Conservation (phyloP, 2,329 filamentous ascomycete species). For the Curvularia sp. region DNA sequence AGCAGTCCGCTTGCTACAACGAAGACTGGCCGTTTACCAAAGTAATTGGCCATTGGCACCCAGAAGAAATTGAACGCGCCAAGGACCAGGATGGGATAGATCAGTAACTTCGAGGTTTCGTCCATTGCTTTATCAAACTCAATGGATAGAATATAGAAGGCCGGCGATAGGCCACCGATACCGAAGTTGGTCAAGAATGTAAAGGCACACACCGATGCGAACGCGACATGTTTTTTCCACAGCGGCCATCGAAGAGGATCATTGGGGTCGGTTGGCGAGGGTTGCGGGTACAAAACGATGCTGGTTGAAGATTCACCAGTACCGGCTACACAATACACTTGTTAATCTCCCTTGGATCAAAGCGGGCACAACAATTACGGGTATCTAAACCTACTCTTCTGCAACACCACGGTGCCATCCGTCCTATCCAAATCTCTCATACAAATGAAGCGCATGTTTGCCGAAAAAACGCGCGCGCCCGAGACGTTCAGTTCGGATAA, state of each 20-base stretch:
- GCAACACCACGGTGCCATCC: slow-evolving; percentile 51
- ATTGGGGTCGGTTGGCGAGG: slow-evolving; percentile 55
- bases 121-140: slow-evolving; percentile 57
- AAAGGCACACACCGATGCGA: slow-evolving; percentile 52
- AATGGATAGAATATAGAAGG: slow-evolving; percentile 53
- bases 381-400: slow-evolving; percentile 22
- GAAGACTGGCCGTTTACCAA: slow-evolving; percentile 58
- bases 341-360: neutral
- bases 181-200: slow-evolving; percentile 57
- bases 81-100: slow-evolving; percentile 56
- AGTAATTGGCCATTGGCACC: slow-evolving; percentile 58
- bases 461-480: neutral
- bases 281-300: slow-evolving; percentile 57
- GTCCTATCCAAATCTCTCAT: slow-evolving; percentile 49
- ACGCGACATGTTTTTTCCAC: slow-evolving; percentile 56
- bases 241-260: slow-evolving; percentile 58
- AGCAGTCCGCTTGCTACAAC: slow-evolving; percentile 56
- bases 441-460: slow-evolving; percentile 41
- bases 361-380: neutral
- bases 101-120: slow-evolving; percentile 52
- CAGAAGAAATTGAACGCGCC: slow-evolving; percentile 62
- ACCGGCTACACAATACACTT: slow-evolving; percentile 1
- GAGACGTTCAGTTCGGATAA: slow-evolving; percentile 20
- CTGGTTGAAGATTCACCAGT: slow-evolving; percentile 6
- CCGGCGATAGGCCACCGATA: slow-evolving; percentile 55